These are phyloP conservation scores for Citrus mangshanensis DNA, from an alignment of 345 rosid species.

Conservation along the genomic window DNA sequence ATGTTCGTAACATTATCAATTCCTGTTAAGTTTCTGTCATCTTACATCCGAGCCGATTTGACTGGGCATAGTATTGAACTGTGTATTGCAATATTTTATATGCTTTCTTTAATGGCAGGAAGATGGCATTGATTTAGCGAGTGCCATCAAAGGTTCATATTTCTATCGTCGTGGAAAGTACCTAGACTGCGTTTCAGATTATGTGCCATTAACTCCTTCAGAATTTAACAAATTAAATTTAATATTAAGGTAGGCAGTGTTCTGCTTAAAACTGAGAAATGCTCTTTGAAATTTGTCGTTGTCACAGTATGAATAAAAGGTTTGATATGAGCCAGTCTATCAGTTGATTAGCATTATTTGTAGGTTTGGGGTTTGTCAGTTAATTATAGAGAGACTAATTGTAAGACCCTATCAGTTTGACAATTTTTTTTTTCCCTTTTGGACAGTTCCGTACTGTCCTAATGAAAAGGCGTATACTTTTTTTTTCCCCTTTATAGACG, in stretches of 20 bases:
- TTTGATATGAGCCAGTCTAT: not conserved
- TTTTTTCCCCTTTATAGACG: not conserved
- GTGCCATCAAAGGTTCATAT: slow-evolving; percentile 36
- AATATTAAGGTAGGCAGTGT: slow-evolving; percentile 32
- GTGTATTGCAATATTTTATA: not conserved
- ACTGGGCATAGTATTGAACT: not conserved
- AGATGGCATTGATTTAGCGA: slow-evolving; percentile 45
- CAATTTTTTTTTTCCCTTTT: too few species aligned
- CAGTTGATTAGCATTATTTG: not conserved
- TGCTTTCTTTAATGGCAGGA: slow-evolving; percentile 38
- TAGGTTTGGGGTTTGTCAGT: not conserved
- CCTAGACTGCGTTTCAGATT: slow-evolving; percentile 44
- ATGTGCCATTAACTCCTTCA: slow-evolving; percentile 42
- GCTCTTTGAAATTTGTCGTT: not conserved
- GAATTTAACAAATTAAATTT: slow-evolving; percentile 41
- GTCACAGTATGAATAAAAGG: not conserved
- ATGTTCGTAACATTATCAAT: not conserved
- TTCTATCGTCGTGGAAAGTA: slow-evolving; percentile 55
- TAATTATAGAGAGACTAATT: too few species aligned
- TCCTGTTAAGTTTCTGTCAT: not conserved
- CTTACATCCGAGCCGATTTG: not conserved
- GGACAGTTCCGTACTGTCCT: not conserved
- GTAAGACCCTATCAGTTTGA: too few species aligned
- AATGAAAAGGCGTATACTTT: not conserved
- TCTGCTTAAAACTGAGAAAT: not conserved